Conservation (phyloP, 176 grass and related monocot species). For the Musa schizocarpa region DNA sequence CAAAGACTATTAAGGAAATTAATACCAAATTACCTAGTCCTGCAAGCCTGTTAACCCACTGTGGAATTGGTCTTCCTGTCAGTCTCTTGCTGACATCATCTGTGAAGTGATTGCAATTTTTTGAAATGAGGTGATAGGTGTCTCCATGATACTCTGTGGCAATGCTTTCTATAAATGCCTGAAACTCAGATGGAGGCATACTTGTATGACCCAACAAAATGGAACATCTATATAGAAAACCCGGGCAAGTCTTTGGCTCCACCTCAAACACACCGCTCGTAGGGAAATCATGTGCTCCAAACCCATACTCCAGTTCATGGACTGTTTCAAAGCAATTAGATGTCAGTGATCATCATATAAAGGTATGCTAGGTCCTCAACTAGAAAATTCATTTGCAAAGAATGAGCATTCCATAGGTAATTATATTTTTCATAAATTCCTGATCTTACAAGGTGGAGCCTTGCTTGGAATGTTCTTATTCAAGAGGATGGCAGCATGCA, state of each 20-base stretch:
- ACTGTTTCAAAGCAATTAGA: constrained; percentile 39
- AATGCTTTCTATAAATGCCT: constrained; percentile 61
- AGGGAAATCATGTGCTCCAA: constrained; percentile 77
- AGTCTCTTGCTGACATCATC: constrained; percentile 77
- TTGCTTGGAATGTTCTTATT: too few species aligned
- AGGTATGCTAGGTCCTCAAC: too few species aligned
- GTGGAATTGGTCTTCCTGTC: constrained; percentile 61
- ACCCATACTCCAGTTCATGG: constrained; percentile 77
- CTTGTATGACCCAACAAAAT: constrained; percentile 60
- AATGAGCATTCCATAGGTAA: background rate
- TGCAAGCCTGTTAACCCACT: constrained; percentile 92
- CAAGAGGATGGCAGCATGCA: too few species aligned
- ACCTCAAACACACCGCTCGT: constrained; percentile 93
- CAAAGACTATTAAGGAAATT: background rate
- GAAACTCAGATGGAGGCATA: constrained; percentile 47
- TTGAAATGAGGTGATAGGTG: constrained; percentile 93
- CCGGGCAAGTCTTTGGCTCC: constrained; percentile 82
- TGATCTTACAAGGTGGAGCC: too few species aligned
- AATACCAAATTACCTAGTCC: constrained; percentile 49
- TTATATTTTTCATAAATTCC: too few species aligned
- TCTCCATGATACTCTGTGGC: constrained; percentile 87
- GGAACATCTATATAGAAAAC: constrained; percentile 70
- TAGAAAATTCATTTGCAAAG: too few species aligned
- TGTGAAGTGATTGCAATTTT: constrained; percentile 94
- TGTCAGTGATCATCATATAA: background rate